Conservation (phyloP, 495 filamentous ascomycete genomes). For the Penicillium lividum region DNA sequence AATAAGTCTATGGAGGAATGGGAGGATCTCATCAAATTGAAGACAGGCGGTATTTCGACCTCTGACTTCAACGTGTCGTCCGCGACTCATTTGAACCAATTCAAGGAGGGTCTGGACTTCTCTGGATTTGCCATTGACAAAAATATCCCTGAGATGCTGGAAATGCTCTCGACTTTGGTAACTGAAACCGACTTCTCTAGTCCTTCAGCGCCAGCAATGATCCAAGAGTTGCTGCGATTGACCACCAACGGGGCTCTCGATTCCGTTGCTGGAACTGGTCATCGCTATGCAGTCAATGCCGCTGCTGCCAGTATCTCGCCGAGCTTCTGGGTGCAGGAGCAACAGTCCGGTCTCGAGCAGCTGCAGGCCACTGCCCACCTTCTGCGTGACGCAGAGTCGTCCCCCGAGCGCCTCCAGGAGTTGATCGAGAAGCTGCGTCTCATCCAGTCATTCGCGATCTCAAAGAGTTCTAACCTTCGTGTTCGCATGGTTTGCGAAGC, state of each 20-base stretch:
- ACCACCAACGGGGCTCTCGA: constrained; percentile 90
- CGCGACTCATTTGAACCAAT: constrained; percentile 66
- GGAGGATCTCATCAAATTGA: constrained; percentile 92
- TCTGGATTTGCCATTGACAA: constrained; percentile 83
- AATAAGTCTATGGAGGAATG: constrained; percentile 89
- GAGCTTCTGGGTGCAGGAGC: constrained; percentile 69
- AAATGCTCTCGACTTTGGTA: constrained; percentile 76
- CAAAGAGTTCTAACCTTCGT: constrained; percentile 58
- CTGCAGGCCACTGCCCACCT: constrained; percentile 78
- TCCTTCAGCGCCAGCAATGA: constrained; percentile 74
- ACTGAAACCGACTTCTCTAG: constrained; percentile 87
- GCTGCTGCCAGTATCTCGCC: constrained; percentile 78
- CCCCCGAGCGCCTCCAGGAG: constrained; percentile 64
- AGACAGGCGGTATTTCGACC: constrained; percentile 88
- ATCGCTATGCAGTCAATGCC: constrained; percentile 78
- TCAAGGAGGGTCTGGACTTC: constrained; percentile 78
- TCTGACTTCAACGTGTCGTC: constrained; percentile 75
- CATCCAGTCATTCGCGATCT: constrained; percentile 78
- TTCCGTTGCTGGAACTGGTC: constrained; percentile 82
- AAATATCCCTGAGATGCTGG: constrained; percentile 88
- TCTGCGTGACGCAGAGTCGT: constrained; percentile 52
- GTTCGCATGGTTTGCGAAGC: constrained; percentile 83
- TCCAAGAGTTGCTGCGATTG: constrained; percentile 80
- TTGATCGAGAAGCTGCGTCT: constrained; percentile 81
- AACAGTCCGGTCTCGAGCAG: constrained; percentile 83